A percentile compares a stretch with the other conserved stretches of the same genome.
phyloP scores from a whole-genome alignment of 2,329 filamentous ascomycete species.

The Stenocarpella maydis region DNA sequence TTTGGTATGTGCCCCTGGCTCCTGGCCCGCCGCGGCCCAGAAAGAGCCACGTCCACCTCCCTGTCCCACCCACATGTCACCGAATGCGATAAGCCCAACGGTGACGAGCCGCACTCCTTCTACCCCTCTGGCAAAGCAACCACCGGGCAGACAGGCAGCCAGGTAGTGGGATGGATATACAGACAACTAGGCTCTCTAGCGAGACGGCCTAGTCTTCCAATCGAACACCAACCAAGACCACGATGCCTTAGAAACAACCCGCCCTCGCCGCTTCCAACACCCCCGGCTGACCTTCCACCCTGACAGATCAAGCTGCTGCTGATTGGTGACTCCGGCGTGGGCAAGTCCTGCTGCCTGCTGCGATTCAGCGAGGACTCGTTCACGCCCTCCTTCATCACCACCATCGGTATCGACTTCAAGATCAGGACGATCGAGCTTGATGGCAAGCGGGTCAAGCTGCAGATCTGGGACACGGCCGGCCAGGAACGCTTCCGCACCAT shows the following conservation, averaged over 20 bases:
- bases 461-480: slow-evolving; percentile 99
- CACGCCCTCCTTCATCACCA: slow-evolving; percentile 97
- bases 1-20: slow-evolving; percentile 70
- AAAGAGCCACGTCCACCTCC: slow-evolving; percentile 36
- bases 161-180: not conserved
- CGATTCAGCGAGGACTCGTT: slow-evolving; percentile 98
- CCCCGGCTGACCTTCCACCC: slow-evolving; percentile 12
- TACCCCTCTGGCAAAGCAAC: not conserved
- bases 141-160: not conserved
- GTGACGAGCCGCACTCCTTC: not conserved
- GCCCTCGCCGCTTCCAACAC: not conserved
- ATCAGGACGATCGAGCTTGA: slow-evolving; percentile 99
- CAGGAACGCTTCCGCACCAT: slow-evolving; percentile 99
- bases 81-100: slow-evolving; percentile 29
- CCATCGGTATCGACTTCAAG: slow-evolving; percentile 99
- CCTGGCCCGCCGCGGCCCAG: slow-evolving; percentile 32
- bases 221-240: not conserved
- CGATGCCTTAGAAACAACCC: not conserved
- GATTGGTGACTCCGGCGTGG: slow-evolving; percentile 95
- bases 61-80: slow-evolving; percentile 23
- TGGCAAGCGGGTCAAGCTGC: slow-evolving; percentile 97
- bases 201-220: not conserved
- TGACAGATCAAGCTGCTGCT: slow-evolving; percentile 92
- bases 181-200: not conserved
- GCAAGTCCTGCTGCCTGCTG: slow-evolving; percentile 95